These are phyloP conservation scores for Hypseocharis bilobata DNA, from an alignment of 441 rosid species.

Conservation along the genomic window DNA sequence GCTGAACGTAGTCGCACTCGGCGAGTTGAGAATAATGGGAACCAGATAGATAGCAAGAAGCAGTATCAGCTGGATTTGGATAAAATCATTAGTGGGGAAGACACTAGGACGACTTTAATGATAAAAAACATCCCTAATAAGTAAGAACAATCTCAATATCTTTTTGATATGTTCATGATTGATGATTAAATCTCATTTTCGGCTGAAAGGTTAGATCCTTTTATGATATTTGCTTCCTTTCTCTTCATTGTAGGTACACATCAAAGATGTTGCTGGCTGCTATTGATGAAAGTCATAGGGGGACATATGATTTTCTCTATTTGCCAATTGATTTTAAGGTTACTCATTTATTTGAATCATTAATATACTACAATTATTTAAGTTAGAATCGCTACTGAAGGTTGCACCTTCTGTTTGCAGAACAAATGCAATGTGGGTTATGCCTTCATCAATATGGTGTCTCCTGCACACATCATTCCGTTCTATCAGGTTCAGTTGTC, in stretches of 20 bases:
- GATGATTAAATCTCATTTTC: not conserved
- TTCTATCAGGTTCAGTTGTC: conserved; percentile 50
- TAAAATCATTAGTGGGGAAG: conserved; percentile 57
- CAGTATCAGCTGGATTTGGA: conserved; percentile 69
- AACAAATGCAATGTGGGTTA: conserved; percentile 84
- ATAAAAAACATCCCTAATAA: conserved; percentile 81
- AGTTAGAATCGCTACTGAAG: conserved; percentile 15
- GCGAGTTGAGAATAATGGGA: conserved; percentile 47
- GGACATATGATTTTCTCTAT: conserved; percentile 68
- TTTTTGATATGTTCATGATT: conserved; percentile 1
- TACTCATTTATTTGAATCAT: conserved; percentile 16
- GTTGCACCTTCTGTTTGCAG: conserved; percentile 35
- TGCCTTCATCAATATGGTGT: conserved; percentile 75
- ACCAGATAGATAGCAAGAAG: conserved; percentile 65
- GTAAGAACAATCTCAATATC: conserved; percentile 35
- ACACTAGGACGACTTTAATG: conserved; percentile 68
- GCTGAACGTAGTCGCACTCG: conserved; percentile 58
- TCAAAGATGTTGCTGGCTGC: conserved; percentile 77
- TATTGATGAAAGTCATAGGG: conserved; percentile 61
- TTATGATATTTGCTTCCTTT: conserved; percentile 16
- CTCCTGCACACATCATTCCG: conserved; percentile 63
- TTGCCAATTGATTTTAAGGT: conserved; percentile 78
- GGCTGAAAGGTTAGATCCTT: conserved; percentile 1
- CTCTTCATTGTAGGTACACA: conserved; percentile 47
- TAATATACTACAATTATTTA: conserved; percentile 2